Conservation (phyloP, 2,329 filamentous ascomycete species). For the Cladophialophora psammophila region DNA sequence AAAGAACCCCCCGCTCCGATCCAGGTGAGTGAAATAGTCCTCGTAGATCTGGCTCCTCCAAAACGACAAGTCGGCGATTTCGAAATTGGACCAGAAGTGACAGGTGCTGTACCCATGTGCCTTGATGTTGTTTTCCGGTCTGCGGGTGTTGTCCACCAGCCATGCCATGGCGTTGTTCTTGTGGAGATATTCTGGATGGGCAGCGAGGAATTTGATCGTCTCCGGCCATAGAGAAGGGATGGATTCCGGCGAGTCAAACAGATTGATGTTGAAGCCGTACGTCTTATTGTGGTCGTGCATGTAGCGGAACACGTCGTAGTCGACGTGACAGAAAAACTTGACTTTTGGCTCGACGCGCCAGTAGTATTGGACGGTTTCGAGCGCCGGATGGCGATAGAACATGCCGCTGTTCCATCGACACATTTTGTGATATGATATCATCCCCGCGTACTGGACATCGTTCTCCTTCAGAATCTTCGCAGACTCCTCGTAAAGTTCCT, state of each 20-base stretch:
- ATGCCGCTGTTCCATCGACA: slow-evolving; percentile 98
- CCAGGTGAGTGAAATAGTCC: slow-evolving; percentile 94
- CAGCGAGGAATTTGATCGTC: slow-evolving; percentile 85
- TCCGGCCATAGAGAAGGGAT: slow-evolving; percentile 95
- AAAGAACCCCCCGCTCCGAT: slow-evolving; percentile 94
- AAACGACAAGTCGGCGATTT: slow-evolving; percentile 91
- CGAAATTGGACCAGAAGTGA: slow-evolving; percentile 99
- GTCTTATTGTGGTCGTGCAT: slow-evolving; percentile 99
- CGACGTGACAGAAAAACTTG: slow-evolving; percentile 98
- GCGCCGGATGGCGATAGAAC: slow-evolving; percentile 94
- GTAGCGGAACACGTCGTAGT: slow-evolving; percentile 98
- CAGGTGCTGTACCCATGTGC: slow-evolving; percentile 97
- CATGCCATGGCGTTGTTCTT: slow-evolving; percentile 86
- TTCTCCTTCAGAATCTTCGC: slow-evolving; percentile 81
- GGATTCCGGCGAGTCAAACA: slow-evolving; percentile 89
- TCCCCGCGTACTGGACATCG: slow-evolving; percentile 87
- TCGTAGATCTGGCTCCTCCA: slow-evolving; percentile 91
- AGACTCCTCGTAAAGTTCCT: slow-evolving; percentile 84
- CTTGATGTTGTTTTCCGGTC: slow-evolving; percentile 79
- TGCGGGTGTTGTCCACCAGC: slow-evolving; percentile 78
- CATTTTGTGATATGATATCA: slow-evolving; percentile 97
- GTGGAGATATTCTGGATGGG: slow-evolving; percentile 81
- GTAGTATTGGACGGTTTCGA: slow-evolving; percentile 85
- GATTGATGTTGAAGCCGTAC: slow-evolving; percentile 97
- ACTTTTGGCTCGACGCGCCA: slow-evolving; percentile 99